A percentile compares a stretch with the other conserved stretches of the same genome.
phyloP scores from a whole-genome alignment of 1,284 basidiomycete species.

The Pseudozyma thailandica region DNA sequence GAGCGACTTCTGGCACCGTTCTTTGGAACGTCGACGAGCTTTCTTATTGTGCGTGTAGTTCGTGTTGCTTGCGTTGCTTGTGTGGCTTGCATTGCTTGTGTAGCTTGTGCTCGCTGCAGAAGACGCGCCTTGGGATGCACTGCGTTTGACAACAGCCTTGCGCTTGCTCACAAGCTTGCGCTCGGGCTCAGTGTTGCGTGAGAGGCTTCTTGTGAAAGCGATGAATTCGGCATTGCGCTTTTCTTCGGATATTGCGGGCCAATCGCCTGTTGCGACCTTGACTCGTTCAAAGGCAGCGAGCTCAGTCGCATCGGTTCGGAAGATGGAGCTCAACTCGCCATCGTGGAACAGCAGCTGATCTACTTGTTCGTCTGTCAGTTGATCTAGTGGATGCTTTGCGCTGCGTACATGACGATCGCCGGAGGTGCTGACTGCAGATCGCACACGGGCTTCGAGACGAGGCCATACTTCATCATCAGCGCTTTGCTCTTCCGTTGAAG shows the following conservation, averaged over 20 bases:
- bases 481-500: not conserved
- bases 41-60: not conserved
- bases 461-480: conserved; percentile 13
- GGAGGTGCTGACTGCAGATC: conserved; percentile 7
- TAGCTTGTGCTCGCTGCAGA: not conserved
- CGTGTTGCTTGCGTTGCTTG: not conserved
- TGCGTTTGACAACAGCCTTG: not conserved
- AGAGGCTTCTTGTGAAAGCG: conserved; percentile 4
- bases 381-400: conserved; percentile 22
- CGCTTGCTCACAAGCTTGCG: not conserved
- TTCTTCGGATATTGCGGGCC: conserved; percentile 7
- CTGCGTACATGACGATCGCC: not conserved
- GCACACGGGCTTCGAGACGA: not conserved
- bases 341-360: conserved; percentile 27
- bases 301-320: conserved; percentile 26
- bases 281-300: conserved; percentile 14
- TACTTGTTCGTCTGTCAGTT: conserved; percentile 32
- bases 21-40: not conserved
- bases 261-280: conserved; percentile 29
- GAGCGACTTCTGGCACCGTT: not conserved
- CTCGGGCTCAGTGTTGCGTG: not conserved
- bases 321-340: conserved; percentile 21
- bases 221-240: conserved; percentile 10
- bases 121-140: not conserved
- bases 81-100: not conserved